Base-by-base conservation (phyloP, 73 alveolate species). In the Effrenium voratum region DNA sequence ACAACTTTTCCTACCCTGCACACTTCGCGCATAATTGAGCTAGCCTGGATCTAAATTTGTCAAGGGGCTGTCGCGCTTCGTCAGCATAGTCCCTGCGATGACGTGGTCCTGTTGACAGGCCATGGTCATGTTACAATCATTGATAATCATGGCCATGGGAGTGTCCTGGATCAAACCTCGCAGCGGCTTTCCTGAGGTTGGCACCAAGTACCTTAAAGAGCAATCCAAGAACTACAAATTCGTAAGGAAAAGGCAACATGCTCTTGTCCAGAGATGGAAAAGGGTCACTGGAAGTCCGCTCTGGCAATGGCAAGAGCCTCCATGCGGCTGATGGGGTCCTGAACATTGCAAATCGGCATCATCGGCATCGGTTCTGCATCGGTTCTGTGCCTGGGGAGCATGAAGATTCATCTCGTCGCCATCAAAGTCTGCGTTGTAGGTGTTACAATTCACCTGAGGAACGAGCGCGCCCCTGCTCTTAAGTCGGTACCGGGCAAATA, bases 401-500 rank as follows among this genome's bases (percentile, higher is more conserved):
- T 99, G 99, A 75, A 99, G 94, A 97, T 99, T 99, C 99, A 99
- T 99, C 99, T 99, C 99, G 99, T 99, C 99, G 2, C 99, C 99
- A 99, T 99, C 99, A 99, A 99, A 99, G 99, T 99, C 99, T 2
- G 99, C 99, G 99, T 99, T 99, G 99, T 99, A 99, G 45, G 99
- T 99, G 91, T 99, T 99, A 99, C 99, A 99, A 93, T 99, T 99
- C 50, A 88, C 95, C 94, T 86, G 6, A 26, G 55, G n/a, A n/a
- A n/a, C n/a, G n/a, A n/a, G n/a, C n/a, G n/a, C n/a, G 63, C 41
- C 10, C 34, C 10, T n/a, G 8, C 8, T n/a, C 79, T 16, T 13
- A 66, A 66, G 30, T 26, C 34, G 79, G 44, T 16, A 28, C 41
- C 41, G 79, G 79, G 8, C 40, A 30, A 66, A 66, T 28, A 16